Evolutionary conservation across 1,139 yeast species (phyloP), one percentile per base, ranked within the genome.

Genomic region (Lodderomyces pseudojiufengensis): DNA sequence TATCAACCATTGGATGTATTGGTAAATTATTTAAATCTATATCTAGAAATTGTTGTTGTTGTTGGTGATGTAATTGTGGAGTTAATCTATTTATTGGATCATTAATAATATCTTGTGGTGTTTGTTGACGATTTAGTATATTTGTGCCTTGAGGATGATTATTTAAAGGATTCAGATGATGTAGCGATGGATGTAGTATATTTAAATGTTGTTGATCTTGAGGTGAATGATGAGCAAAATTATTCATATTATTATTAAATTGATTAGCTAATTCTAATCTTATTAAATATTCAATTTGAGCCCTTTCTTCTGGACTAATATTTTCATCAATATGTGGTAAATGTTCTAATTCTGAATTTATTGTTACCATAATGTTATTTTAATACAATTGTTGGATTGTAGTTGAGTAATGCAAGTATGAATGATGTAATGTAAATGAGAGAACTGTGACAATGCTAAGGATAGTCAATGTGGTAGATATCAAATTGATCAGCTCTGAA

Each of bases 211-310:
- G 36, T 28, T 34, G 36, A 9, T 24, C 31, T 12, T 24, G 37
- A 8, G 14, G 35, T 12, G 25, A 24, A 4, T 28, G 25, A 2
- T 24, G 31, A 9, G 46, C 31, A 18, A 46, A 38, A 24, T 39
- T 42, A 20, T 36, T 37, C 18, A 45, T 36, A 31, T 45, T 42
- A 29, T 37, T 36, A 31, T 46, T 43, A 22, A 45, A 44, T 27
- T 49, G 48, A 16, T 41, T 44, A 14, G 49, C 47, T 32, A 61
- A 39, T 42, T 65, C 70, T 24, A 45, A 46, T 23, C 56, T 46
- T 7, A 68, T 54, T 32, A 65, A 50, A 36, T 50, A 56, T 41
- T 65, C 70, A 5, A 65, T 67, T 16, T 55, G 52, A n/a, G 54
- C 52, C 33, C 67, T 43, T 42, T 66, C 70, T 33, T 55, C 57